Base-by-base conservation (phyloP, 768 basidiomycete genomes). In the Trametes sanguinea region DNA sequence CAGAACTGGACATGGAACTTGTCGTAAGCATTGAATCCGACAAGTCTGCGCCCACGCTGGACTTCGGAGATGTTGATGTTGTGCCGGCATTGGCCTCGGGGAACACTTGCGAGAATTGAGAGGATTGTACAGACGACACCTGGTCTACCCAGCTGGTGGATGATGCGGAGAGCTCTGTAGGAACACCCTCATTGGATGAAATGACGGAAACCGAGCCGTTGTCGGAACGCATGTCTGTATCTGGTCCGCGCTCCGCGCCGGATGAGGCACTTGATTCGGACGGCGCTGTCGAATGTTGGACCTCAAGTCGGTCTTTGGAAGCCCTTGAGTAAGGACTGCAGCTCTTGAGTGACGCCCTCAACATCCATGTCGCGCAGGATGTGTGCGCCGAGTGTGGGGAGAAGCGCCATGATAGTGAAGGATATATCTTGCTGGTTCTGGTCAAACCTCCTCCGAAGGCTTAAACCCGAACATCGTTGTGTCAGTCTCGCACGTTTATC, bases 391-490 rank as follows among this genome's bases (percentile, higher is more conserved):
- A 93, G 80, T 1, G 87, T 86, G 2, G 88, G 86, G 16, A 92
- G 73, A 43, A 89, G 79, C 0, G 88, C 85, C 70, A 89, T 84
- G 51, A 89, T 77, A 0, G 89, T 93, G 69, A 85, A 95, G 6
- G 88, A 84, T 27, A 84, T 80, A 68, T 94, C 88, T 61, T 91
- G 85, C 65, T 90, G 87, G 29, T 87, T 92, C 64, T 90, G 85
- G 37, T 81, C 78, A 72, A 93, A 95, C 39, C 94, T 80, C 48
- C 85, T 78, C 54, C 84, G 81, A 30, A 95, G 75, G 66, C 92
- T 94, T 7, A 54, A 16, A 14, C 29, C 9, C 35, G 55, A 54
- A 14, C 29, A 14, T 42, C 44, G 35, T 11, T 11, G 35, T 17
- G 11, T 17, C 11, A 11, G 29, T 46, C n/a, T 54, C 53, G 43